A percentile compares a stretch with the other conserved stretches of the same genome.
Evolutionary conservation across 345 rosid genomes (phyloP).

Genomic region (Orychophragmus violaceus): DNA sequence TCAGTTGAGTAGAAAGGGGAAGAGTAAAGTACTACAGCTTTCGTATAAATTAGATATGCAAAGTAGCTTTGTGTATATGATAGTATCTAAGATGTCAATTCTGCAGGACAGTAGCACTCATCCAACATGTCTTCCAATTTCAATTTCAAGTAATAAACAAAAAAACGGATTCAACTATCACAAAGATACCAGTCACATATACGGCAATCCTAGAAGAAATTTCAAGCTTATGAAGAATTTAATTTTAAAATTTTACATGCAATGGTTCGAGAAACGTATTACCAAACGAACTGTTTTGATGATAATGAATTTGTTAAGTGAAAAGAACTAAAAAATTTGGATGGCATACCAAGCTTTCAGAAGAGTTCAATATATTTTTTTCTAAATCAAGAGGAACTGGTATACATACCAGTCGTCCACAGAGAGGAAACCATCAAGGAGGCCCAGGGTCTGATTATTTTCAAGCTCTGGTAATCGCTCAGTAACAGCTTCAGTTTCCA

Average conservation of each 20-base stretch:
- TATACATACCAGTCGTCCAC: constrained; percentile 99
- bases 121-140: not conserved
- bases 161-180: not conserved
- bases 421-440: constrained; percentile 87
- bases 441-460: constrained; percentile 83
- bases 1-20: constrained; percentile 9
- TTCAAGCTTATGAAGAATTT: constrained; percentile 1
- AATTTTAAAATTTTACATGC: constrained; percentile 7
- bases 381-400: constrained; percentile 4
- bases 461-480: constrained; percentile 77
- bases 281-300: constrained; percentile 10
- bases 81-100: not conserved
- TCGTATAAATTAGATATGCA: not conserved
- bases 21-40: not conserved
- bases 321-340: not conserved
- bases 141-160: constrained; percentile 6
- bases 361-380: not conserved
- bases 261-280: not conserved
- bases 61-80: not conserved
- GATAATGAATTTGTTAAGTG: constrained; percentile 1
- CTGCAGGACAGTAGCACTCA: constrained; percentile 1
- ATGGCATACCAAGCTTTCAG: constrained; percentile 10
- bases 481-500: constrained; percentile 87
- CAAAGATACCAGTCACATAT: not conserved
- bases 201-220: constrained; percentile 5